These are phyloP conservation scores for Paecilomyces niveus DNA, from an alignment of 2,329 filamentous ascomycete genomes.

Conservation along the genomic window DNA sequence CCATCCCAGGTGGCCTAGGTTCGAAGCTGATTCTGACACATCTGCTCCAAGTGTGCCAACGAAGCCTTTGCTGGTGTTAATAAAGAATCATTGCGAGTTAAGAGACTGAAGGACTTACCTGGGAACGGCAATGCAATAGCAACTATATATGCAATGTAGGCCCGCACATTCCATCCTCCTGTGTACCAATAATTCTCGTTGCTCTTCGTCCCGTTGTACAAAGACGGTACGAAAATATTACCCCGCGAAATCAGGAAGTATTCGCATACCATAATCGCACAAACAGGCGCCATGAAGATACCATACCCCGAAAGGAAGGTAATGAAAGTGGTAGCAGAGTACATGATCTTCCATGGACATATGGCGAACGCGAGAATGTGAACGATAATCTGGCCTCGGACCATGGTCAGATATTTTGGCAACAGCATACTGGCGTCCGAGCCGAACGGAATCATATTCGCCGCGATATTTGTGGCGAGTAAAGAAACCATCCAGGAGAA, in stretches of 20 bases:
- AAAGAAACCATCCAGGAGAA: slow-evolving; percentile 28
- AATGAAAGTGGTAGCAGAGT: slow-evolving; percentile 47
- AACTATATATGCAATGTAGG: slow-evolving; percentile 24
- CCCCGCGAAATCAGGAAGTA: not conserved
- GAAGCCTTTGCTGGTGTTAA: slow-evolving; percentile 12
- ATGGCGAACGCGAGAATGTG: slow-evolving; percentile 49
- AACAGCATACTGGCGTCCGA: slow-evolving; percentile 34
- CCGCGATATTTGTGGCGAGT: slow-evolving; percentile 32
- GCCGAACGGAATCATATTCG: slow-evolving; percentile 30
- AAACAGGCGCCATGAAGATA: slow-evolving; percentile 55
- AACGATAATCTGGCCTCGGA: slow-evolving; percentile 44
- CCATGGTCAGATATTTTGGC: slow-evolving; percentile 49
- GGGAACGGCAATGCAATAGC: slow-evolving; percentile 27
- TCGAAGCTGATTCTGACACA: slow-evolving; percentile 17
- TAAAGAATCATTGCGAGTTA: not conserved
- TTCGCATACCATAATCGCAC: slow-evolving; percentile 49
- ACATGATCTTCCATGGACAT: slow-evolving; percentile 56
- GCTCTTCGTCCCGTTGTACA: slow-evolving; percentile 18
- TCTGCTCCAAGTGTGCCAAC: slow-evolving; percentile 22
- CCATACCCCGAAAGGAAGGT: slow-evolving; percentile 57
- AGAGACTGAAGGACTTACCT: slow-evolving; percentile 2
- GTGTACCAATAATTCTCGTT: slow-evolving; percentile 27
- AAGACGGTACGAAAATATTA: slow-evolving; percentile 22
- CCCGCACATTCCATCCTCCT: slow-evolving; percentile 29
- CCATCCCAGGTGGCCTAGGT: slow-evolving; percentile 15